These are phyloP conservation scores for Pigoraptor vietnamica DNA, from an alignment of 78 protist genomes.

Conservation along the genomic window DNA sequence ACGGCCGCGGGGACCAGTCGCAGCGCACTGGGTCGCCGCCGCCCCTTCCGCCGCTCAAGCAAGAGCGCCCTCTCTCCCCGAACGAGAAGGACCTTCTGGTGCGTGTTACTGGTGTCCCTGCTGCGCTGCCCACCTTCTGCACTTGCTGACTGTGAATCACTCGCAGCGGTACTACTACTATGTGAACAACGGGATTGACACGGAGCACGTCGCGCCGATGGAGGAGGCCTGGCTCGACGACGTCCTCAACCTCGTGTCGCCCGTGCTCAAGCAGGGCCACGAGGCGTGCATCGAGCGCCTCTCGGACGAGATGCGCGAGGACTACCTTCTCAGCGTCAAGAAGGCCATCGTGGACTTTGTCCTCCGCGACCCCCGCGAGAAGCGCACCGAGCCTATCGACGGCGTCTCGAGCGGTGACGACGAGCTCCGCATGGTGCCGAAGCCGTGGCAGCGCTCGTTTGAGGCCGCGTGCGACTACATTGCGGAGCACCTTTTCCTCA, in stretches of 20 bases:
- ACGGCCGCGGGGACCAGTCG: not conserved
- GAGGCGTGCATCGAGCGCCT: not conserved
- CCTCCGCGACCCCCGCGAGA: not conserved
- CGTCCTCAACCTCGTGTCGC: not conserved
- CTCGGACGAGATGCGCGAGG: not conserved
- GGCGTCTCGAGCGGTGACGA: not conserved
- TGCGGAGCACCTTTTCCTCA: not conserved
- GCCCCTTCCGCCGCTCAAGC: not conserved
- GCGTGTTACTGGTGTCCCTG: no score
- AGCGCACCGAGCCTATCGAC: not conserved
- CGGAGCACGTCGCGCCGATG: not conserved
- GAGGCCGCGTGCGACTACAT: not conserved
- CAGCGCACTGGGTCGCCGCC: not conserved
- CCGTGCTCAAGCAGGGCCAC: not conserved
- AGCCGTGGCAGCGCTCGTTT: not conserved
- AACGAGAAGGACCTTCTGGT: not conserved
- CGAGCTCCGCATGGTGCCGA: not conserved
- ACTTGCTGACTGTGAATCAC: not conserved
- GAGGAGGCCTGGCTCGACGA: not conserved
- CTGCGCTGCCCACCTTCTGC: no score
- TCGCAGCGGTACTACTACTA: not conserved
- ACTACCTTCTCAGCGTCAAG: not conserved
- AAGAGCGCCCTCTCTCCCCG: not conserved
- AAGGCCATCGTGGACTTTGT: conserved; percentile 16
- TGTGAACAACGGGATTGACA: conserved; percentile 10